Conservation (phyloP, 345 rosid species). For the Citrus trifoliata region DNA sequence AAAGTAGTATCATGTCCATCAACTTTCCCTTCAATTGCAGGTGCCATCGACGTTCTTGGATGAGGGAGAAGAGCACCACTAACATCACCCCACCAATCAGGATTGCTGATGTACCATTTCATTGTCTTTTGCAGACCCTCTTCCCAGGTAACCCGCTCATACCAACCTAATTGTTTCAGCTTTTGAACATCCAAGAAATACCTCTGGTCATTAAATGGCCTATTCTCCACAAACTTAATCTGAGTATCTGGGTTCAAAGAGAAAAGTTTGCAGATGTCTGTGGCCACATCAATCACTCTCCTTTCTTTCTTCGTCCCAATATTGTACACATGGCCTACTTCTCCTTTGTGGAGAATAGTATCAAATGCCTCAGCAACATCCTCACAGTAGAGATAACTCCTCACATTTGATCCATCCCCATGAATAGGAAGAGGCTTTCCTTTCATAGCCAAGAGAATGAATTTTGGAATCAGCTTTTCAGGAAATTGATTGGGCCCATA, state of each 20-base stretch:
- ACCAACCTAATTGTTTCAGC: constrained; percentile 49
- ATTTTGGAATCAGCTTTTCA: constrained; percentile 44
- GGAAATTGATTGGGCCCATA: constrained; percentile 49
- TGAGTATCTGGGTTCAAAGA: constrained; percentile 29
- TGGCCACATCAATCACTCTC: constrained; percentile 47
- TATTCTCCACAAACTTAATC: constrained; percentile 43
- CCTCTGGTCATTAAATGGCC: constrained; percentile 55
- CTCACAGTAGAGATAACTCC: constrained; percentile 44
- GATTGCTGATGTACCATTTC: constrained; percentile 49
- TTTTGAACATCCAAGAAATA: constrained; percentile 53
- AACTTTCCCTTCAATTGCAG: constrained; percentile 45
- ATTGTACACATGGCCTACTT: constrained; percentile 46
- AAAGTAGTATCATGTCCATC: constrained; percentile 37
- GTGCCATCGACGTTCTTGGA: constrained; percentile 68
- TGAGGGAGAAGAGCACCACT: constrained; percentile 53
- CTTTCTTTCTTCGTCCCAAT: constrained; percentile 48
- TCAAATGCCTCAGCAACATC: constrained; percentile 56
- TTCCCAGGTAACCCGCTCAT: constrained; percentile 42
- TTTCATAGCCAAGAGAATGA: constrained; percentile 43
- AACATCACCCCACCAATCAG: constrained; percentile 64
- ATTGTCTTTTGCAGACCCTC: constrained; percentile 52
- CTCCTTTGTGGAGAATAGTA: constrained; percentile 44
- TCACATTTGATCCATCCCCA: constrained; percentile 45
- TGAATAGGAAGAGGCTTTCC: constrained; percentile 44
- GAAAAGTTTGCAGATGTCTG: constrained; percentile 40